Percentiles rank a stretch among this genome's conserved stretches.
Evolutionary conservation across 2,329 filamentous ascomycete species (phyloP).

Genomic region (Neopestalotiopsis sp.): DNA sequence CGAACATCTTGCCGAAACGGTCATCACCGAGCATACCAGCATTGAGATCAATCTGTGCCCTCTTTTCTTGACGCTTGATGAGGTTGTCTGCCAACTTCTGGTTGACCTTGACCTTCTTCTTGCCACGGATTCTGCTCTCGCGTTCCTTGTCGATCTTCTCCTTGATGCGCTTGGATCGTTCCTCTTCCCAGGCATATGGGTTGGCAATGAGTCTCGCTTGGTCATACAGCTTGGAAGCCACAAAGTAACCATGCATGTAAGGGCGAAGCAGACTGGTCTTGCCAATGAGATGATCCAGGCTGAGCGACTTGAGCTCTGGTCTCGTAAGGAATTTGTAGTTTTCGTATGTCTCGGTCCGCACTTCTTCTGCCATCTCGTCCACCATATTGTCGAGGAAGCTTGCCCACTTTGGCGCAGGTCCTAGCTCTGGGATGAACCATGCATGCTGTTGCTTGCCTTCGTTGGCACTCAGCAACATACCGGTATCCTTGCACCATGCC

Average conservation of each 20-base stretch:
- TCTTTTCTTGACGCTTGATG: conserved; percentile 68
- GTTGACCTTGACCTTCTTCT: conserved; percentile 98
- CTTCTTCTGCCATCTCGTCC: conserved; percentile 95
- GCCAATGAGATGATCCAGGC: conserved; percentile 86
- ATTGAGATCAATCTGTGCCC: conserved; percentile 61
- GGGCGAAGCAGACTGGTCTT: conserved; percentile 88
- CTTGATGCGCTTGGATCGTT: conserved; percentile 87
- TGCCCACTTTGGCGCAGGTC: conserved; percentile 94
- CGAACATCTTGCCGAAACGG: conserved; percentile 88
- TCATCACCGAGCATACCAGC: conserved; percentile 79
- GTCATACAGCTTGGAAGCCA: conserved; percentile 93
- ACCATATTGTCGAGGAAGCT: conserved; percentile 96
- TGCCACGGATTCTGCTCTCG: conserved; percentile 90
- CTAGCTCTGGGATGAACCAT: conserved; percentile 93
- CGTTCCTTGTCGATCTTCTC: conserved; percentile 97
- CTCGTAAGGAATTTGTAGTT: conserved; percentile 98
- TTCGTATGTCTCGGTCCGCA: conserved; percentile 85
- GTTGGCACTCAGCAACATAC: conserved; percentile 96
- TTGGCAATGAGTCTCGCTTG: conserved; percentile 92
- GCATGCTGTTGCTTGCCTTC: conserved; percentile 91
- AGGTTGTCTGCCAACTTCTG: conserved; percentile 78
- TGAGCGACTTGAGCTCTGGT: conserved; percentile 83
- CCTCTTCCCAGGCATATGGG: conserved; percentile 92
- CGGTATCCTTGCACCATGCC: conserved; percentile 88
- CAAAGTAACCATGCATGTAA: conserved; percentile 99